Conservation (phyloP, 495 filamentous ascomycete genomes). For the Entonaema liquescens region DNA sequence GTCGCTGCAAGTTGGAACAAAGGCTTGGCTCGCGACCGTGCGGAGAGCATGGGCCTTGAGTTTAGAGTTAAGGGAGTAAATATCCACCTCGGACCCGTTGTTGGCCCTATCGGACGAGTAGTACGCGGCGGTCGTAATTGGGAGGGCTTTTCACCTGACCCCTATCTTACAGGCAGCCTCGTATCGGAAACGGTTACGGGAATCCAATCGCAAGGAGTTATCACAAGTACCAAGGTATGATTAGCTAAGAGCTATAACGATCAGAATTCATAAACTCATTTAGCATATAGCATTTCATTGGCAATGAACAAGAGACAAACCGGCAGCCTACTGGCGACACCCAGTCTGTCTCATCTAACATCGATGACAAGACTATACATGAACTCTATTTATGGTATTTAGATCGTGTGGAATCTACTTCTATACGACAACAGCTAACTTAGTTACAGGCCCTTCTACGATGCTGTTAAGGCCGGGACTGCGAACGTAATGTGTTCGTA, state of each 20-base stretch:
- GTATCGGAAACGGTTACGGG: slow-evolving; percentile 56
- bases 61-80: slow-evolving; percentile 70
- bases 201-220: slow-evolving; percentile 62
- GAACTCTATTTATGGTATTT: slow-evolving; percentile 73
- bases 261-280: slow-evolving; percentile 30
- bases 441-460: slow-evolving; percentile 62
- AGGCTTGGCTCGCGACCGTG: slow-evolving; percentile 57
- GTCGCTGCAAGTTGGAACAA: slow-evolving; percentile 67
- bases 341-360: slow-evolving; percentile 64
- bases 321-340: slow-evolving; percentile 58
- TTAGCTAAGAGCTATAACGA: slow-evolving; percentile 41
- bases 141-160: slow-evolving; percentile 61
- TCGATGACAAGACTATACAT: slow-evolving; percentile 72
- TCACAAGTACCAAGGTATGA: slow-evolving; percentile 60
- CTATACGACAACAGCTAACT: slow-evolving; percentile 4
- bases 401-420: slow-evolving; percentile 46
- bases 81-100: slow-evolving; percentile 72
- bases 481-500: slow-evolving; percentile 77
- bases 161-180: slow-evolving; percentile 56
- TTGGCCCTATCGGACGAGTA: slow-evolving; percentile 61
- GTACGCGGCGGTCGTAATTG: slow-evolving; percentile 63
- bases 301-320: slow-evolving; percentile 70
- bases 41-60: slow-evolving; percentile 61
- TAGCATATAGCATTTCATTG: slow-evolving; percentile 61
- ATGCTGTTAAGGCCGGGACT: slow-evolving; percentile 67